phyloP scores from a whole-genome alignment of 345 rosid genomes.

The Atalantia buxifolia region DNA sequence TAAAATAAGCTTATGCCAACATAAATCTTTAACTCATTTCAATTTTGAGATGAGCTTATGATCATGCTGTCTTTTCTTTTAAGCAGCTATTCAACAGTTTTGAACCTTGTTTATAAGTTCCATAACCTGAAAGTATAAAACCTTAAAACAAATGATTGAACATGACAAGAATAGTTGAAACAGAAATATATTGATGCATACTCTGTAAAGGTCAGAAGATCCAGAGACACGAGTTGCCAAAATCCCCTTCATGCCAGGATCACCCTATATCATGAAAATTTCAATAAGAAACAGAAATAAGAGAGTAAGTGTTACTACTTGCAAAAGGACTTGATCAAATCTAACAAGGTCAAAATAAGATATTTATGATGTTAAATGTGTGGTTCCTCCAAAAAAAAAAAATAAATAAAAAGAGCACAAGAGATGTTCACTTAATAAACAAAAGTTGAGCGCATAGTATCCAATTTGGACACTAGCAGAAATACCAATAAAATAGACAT shows the following conservation, averaged over 20 bases:
- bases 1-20: not conserved
- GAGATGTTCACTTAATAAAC: not conserved
- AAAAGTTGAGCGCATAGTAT: not conserved
- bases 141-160: not conserved
- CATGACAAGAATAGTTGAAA: not conserved
- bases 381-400: not conserved
- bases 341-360: not conserved
- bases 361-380: not conserved
- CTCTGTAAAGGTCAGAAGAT: constrained; percentile 80
- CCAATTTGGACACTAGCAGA: not conserved
- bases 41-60: not conserved
- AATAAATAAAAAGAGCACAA: not conserved
- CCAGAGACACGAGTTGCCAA: constrained; percentile 90
- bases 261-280: constrained; percentile 53
- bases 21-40: not conserved
- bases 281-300: constrained; percentile 4
- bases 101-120: not conserved
- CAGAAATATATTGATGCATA: constrained; percentile 27
- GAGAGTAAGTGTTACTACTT: not conserved
- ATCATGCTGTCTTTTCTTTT: not conserved
- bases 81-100: not conserved
- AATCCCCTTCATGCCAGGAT: constrained; percentile 84
- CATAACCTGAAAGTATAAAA: not conserved
- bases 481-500: not conserved
- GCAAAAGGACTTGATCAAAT: not conserved